A percentile compares a stretch with the other conserved stretches of the same genome.
These are phyloP conservation scores for Backusella sp. DNA, from an alignment of 192 early-diverging fungal species.

Conservation along the genomic window DNA sequence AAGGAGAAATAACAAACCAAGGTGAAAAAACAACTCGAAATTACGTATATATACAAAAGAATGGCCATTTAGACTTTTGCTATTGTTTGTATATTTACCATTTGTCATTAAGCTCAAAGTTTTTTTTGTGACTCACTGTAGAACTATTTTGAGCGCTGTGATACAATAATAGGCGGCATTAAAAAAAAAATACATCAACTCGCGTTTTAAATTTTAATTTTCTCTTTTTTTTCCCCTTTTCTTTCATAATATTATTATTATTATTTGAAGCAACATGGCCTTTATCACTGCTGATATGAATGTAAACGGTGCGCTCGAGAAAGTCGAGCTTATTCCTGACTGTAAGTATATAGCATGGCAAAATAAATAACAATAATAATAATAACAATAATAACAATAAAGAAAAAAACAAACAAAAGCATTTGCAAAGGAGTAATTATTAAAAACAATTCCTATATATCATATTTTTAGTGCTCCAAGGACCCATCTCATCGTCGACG, in stretches of 20 bases:
- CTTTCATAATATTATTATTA: background rate
- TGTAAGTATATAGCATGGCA: background rate
- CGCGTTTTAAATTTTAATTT: background rate
- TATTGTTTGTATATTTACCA: background rate
- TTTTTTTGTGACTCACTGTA: background rate
- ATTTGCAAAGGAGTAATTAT: background rate
- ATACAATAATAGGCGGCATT: background rate
- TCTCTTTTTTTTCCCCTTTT: background rate
- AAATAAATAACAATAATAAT: background rate
- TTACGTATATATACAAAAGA: no score
- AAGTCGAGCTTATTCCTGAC: constrained; percentile 46
- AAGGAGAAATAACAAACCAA: background rate
- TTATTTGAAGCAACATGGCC: constrained; percentile 33
- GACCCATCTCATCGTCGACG: background rate
- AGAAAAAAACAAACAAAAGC: background rate
- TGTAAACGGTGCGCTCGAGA: constrained; percentile 33
- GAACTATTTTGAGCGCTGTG: background rate
- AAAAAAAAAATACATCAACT: background rate
- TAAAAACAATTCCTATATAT: background rate
- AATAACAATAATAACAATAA: background rate
- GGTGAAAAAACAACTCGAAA: background rate
- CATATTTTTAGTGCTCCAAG: constrained; percentile 1
- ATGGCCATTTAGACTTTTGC: background rate
- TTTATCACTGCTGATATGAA: constrained; percentile 45
- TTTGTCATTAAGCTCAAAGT: background rate